Evolutionary conservation across 129 eudicot genomes (phyloP).

Genomic region (Flaveria bidentis): DNA sequence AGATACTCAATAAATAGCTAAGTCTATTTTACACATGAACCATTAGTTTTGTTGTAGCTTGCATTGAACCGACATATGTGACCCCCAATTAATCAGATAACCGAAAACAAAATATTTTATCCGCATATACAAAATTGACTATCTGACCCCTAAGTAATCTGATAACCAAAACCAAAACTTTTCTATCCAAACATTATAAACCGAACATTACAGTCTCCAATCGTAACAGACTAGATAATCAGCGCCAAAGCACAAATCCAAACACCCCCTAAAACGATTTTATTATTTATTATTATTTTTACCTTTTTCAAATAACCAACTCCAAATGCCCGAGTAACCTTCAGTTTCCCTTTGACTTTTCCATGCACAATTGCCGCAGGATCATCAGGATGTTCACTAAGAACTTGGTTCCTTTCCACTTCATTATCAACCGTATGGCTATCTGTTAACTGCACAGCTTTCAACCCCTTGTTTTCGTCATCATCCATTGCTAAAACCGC

Average conservation of each 20-base stretch:
- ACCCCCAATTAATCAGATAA: background rate
- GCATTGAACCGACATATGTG: background rate
- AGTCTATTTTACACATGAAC: background rate
- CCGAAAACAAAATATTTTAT: background rate
- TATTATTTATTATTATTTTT: background rate
- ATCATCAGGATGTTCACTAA: conserved; percentile 79
- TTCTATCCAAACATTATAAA: background rate
- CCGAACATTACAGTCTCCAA: background rate
- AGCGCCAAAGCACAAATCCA: background rate
- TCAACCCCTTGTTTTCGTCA: conserved; percentile 38
- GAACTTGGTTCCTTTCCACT: conserved; percentile 58
- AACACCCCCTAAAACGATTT: background rate
- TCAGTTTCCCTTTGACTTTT: conserved; percentile 88
- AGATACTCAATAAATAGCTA: background rate
- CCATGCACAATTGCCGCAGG: conserved; percentile 65
- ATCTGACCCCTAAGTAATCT: background rate
- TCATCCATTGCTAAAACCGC: conserved; percentile 71
- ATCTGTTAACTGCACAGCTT: conserved; percentile 75
- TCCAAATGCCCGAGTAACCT: conserved; percentile 97
- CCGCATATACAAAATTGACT: background rate
- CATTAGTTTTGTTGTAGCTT: background rate
- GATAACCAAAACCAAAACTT: background rate
- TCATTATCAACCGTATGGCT: conserved; percentile 86
- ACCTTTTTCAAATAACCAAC: conserved; percentile 99
- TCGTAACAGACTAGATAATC: background rate